Evolutionary conservation across 192 early-diverging fungal genomes (phyloP).

Genomic region (Irineochytrium annulatum): DNA sequence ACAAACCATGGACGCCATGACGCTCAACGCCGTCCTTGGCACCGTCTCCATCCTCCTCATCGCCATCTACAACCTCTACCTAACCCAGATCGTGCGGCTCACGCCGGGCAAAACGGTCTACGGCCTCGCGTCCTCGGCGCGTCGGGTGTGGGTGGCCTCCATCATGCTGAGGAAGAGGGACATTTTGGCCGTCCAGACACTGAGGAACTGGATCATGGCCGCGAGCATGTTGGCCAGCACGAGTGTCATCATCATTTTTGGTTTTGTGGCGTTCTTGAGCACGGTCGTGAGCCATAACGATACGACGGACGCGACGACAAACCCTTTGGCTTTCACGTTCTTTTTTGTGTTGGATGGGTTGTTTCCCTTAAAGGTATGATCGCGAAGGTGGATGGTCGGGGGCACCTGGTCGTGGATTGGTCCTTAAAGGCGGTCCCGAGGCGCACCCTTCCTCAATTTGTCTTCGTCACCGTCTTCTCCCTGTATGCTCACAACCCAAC

Average conservation of each 20-base stretch:
- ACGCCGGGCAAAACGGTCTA: slow-evolving; percentile 34
- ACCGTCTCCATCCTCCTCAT: slow-evolving; percentile 11
- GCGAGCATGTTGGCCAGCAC: slow-evolving; percentile 16
- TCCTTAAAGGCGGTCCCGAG: neutral
- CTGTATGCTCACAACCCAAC: neutral
- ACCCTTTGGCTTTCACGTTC: slow-evolving; percentile 15
- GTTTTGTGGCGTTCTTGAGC: slow-evolving; percentile 26
- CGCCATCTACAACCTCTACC: slow-evolving; percentile 26
- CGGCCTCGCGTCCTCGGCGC: slow-evolving; percentile 25
- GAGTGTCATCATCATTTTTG: slow-evolving; percentile 1
- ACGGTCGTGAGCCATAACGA: slow-evolving; percentile 18
- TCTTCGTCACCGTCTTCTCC: neutral
- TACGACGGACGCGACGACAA: neutral
- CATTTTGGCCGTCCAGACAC: slow-evolving; percentile 23
- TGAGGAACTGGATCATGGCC: slow-evolving; percentile 19
- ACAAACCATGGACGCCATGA: too few species aligned
- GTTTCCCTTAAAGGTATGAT: slow-evolving; percentile 21
- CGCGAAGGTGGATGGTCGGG: neutral
- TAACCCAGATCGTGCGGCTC: slow-evolving; percentile 10
- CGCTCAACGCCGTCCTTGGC: slow-evolving; percentile 26
- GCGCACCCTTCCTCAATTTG: neutral
- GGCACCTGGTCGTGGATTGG: neutral
- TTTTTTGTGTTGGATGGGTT: slow-evolving; percentile 13
- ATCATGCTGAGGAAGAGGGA: slow-evolving; percentile 38
- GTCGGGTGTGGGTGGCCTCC: slow-evolving; percentile 33